Conservation (phyloP, 225 moss, liverwort and hornwort genomes). For the Bryum argenteum region DNA sequence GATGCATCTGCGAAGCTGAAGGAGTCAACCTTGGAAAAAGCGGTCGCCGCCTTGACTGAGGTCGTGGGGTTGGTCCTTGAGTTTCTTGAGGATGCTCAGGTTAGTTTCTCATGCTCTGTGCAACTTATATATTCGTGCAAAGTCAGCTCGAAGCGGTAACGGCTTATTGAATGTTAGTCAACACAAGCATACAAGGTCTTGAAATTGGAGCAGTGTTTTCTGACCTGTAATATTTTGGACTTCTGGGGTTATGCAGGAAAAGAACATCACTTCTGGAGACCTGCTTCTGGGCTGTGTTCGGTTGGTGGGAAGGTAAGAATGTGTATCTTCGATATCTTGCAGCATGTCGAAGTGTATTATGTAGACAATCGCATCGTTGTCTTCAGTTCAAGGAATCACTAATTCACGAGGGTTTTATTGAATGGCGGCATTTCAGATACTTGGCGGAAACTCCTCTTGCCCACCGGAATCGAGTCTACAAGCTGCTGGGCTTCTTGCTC, state of each 20-base stretch:
- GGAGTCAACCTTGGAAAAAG: constrained; percentile 61
- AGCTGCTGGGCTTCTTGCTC: constrained; percentile 68
- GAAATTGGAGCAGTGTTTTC: neutral
- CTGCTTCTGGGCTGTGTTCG: constrained; percentile 77
- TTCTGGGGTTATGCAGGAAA: constrained; percentile 50
- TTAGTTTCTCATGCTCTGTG: constrained; percentile 27
- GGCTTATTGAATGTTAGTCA: constrained; percentile 4
- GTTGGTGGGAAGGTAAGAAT: constrained; percentile 72
- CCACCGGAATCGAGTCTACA: constrained; percentile 63
- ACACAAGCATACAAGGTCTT: neutral
- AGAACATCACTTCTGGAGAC: constrained; percentile 64
- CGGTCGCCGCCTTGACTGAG: constrained; percentile 69
- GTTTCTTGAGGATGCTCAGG: constrained; percentile 92
- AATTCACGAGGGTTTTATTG: neutral
- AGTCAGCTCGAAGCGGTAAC: neutral
- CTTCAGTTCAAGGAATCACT: constrained; percentile 17
- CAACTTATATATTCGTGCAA: constrained; percentile 4
- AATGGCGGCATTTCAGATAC: constrained; percentile 55
- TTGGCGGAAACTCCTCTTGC: constrained; percentile 87
- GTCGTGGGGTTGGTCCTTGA: constrained; percentile 74
- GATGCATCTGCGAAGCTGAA: constrained; percentile 56
- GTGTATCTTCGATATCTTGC: constrained; percentile 10
- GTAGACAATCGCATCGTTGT: constrained; percentile 15
- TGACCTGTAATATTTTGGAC: constrained; percentile 13
- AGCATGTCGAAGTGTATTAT: constrained; percentile 24